Percentiles rank a stretch among this genome's conserved stretches.
Evolutionary conservation across 1,284 basidiomycete species (phyloP).

Genomic region (Apiotrichum gracile): DNA sequence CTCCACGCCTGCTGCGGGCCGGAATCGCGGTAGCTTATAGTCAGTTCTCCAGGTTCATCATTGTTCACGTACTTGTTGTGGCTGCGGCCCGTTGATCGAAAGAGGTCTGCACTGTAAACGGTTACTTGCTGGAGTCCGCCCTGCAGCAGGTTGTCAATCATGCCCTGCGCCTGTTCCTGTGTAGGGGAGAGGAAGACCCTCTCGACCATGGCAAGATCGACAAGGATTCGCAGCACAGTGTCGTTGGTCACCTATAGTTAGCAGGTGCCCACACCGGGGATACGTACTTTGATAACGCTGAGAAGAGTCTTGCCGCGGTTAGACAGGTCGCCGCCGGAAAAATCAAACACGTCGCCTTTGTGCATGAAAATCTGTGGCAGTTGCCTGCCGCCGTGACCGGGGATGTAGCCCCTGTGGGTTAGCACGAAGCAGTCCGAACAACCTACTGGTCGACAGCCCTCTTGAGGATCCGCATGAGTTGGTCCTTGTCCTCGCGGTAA

Average conservation of each 20-base stretch:
- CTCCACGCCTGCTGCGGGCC: conserved; percentile 19
- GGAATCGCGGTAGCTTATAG: conserved; percentile 3
- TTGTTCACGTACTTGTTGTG: not conserved
- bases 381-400: not conserved
- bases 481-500: conserved; percentile 59
- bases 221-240: conserved; percentile 71
- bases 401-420: not conserved
- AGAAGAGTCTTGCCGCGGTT: conserved; percentile 66
- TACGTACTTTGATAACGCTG: conserved; percentile 70
- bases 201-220: conserved; percentile 71
- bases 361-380: not conserved
- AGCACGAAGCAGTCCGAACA: not conserved
- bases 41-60: not conserved
- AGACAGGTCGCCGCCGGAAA: conserved; percentile 57
- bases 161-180: conserved; percentile 58
- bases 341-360: conserved; percentile 68
- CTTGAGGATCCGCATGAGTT: conserved; percentile 60
- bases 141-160: conserved; percentile 50
- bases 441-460: conserved; percentile 33
- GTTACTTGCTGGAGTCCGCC: conserved; percentile 3
- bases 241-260: conserved; percentile 61
- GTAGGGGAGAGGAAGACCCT: conserved; percentile 59
- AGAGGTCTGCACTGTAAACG: conserved; percentile 27
- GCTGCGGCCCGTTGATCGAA: not conserved
- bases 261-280: not conserved